Evolutionary conservation across 2,329 filamentous ascomycete species (phyloP), one percentile per base, ranked within the genome.

Genomic region (Celoporthe dispersa): DNA sequence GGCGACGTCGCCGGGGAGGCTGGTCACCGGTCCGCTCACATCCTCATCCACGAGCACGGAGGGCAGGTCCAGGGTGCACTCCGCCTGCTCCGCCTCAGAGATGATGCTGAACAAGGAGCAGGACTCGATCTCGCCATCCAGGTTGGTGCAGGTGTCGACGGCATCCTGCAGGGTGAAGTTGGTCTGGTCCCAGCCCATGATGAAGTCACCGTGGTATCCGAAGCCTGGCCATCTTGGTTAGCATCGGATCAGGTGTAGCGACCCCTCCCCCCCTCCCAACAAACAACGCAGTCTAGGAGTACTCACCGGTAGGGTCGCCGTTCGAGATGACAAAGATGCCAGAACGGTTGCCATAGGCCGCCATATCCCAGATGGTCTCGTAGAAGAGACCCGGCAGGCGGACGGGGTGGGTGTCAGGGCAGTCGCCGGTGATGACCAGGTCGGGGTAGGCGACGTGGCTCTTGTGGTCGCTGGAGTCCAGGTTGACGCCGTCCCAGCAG

Each of bases 321-420:
- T 94, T 94, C 64, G 93, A 84, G 65, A 97, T 81, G 64, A 94
- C 84, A 76, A 97, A 97, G 73, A 89, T 80, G 66, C 94, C 93
- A 9, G 85, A 81, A 31, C 86, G 80, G 69, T 85, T 86, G 37
- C 81, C 82, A 79, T 92, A 97, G 1, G 84, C 84, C 64, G 87
- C 80, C 11, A 93, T 96, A 77, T 91, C 83, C 88, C 90, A 97
- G 79, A 97, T 97, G 44, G 91, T 93, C 83, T 98, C 94, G 78
- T 87, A 97, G 79, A 97, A 91, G 63, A 98, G 85, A 72, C 91
- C 91, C 2, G 92, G 89, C 33, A 96, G 79, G 69, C 92, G 90
- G 25, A 85, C 85, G 16, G 89, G 86, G 77, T 89, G 94, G 11
- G 85, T 90, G 1, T 87, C 78, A 0, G 94, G 94, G 80, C 94